Percentiles rank a stretch among this genome's conserved stretches.
These are phyloP conservation scores for Boletus rubroflammeus DNA, from an alignment of 768 basidiomycete species.

Conservation along the genomic window DNA sequence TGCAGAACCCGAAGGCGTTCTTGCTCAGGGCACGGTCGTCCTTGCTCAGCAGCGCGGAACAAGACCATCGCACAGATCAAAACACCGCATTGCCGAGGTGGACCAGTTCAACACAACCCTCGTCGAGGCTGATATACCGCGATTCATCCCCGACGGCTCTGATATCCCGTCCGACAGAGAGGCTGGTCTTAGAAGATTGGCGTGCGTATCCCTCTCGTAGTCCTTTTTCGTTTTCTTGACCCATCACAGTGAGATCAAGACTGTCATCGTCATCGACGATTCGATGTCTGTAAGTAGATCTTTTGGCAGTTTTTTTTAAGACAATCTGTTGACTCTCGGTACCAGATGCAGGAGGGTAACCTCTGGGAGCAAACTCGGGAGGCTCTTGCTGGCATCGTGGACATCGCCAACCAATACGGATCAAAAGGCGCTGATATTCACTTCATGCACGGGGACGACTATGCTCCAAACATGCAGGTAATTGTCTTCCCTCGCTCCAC, in stretches of 20 bases:
- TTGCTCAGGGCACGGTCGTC: conserved; percentile 29
- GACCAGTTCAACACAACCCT: conserved; percentile 27
- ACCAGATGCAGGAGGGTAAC: conserved; percentile 38
- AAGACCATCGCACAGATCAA: neutral
- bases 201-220: conserved; percentile 19
- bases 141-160: conserved; percentile 19
- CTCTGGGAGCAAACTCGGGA: conserved; percentile 40
- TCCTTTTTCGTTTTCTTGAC: neutral
- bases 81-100: conserved; percentile 5
- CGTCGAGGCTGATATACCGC: conserved; percentile 26
- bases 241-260: conserved; percentile 35
- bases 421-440: conserved; percentile 40
- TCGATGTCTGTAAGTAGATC: conserved; percentile 33
- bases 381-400: conserved; percentile 40
- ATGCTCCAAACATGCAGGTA: conserved; percentile 28
- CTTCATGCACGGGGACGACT: conserved; percentile 38
- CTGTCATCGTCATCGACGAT: conserved; percentile 41
- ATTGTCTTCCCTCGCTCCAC: neutral
- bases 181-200: conserved; percentile 18
- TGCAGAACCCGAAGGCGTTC: conserved; percentile 4
- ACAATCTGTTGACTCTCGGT: neutral
- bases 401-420: conserved; percentile 35
- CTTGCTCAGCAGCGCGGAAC: conserved; percentile 23
- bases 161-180: conserved; percentile 19
- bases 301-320: neutral